Percentiles rank a stretch among this genome's conserved stretches.
Conservation (phyloP, 2,329 filamentous ascomycete genomes). For the Nannizzia gypsea region DNA sequence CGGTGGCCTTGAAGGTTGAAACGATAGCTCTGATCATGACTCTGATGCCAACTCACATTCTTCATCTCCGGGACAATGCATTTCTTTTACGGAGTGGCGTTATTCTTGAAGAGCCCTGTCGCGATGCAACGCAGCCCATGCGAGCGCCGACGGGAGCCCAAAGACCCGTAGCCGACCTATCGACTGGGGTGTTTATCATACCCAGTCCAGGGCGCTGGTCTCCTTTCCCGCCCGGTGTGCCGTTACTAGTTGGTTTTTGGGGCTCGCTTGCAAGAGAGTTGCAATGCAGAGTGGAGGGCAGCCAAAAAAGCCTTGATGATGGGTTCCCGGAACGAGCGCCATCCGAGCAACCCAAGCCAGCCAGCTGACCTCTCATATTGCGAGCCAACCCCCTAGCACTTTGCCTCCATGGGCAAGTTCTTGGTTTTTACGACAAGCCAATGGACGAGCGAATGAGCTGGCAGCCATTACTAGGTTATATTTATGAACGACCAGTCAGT, state of each 20-base stretch:
- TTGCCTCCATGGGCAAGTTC: background rate
- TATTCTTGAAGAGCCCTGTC: background rate
- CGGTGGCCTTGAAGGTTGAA: background rate
- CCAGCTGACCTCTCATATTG: background rate
- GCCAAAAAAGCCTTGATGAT: background rate
- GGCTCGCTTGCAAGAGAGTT: background rate
- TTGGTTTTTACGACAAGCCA: background rate
- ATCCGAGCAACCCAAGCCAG: background rate
- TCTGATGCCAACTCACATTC: background rate
- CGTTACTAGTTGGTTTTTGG: background rate
- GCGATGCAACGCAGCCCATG: background rate
- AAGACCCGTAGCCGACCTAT: background rate
- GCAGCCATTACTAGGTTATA: background rate
- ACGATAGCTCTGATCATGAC: background rate
- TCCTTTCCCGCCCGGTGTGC: background rate
- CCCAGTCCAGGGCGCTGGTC: background rate
- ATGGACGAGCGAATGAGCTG: background rate
- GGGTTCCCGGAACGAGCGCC: background rate
- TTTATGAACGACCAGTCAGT: background rate
- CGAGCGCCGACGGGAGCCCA: background rate
- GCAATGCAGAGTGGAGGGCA: background rate
- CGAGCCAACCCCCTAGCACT: background rate
- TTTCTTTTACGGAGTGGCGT: background rate
- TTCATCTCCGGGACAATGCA: too few species aligned
- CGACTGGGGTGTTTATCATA: background rate